Conservation (phyloP, 2,329 filamentous ascomycete species). For the Botrytis porri region DNA sequence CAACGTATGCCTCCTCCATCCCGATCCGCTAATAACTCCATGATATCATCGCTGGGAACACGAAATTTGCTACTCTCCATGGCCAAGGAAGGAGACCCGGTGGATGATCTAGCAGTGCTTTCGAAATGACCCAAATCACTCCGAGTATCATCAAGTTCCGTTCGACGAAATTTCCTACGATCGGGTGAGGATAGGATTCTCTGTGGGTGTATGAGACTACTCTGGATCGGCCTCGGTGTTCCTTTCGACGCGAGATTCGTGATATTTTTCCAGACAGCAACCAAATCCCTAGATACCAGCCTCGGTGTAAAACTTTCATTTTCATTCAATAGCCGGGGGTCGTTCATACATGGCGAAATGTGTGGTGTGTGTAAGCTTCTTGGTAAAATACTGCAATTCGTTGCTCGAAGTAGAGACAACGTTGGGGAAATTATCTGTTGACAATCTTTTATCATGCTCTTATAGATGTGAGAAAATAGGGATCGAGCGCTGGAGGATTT, state of each 20-base stretch:
- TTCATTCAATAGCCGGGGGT: background rate
- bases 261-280: background rate
- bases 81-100: background rate
- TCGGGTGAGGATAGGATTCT: background rate
- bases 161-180: constrained; percentile 2
- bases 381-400: background rate
- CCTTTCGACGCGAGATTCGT: background rate
- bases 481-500: background rate
- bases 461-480: background rate
- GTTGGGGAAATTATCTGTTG: background rate
- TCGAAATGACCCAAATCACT: background rate
- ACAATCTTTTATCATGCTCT: background rate
- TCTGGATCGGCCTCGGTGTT: background rate
- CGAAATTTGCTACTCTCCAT: background rate
- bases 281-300: no score
- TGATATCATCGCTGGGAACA: background rate
- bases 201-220: background rate
- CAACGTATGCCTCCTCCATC: background rate
- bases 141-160: background rate
- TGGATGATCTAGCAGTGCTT: background rate
- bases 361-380: background rate
- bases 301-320: background rate
- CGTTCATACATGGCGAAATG: background rate
- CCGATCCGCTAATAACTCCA: background rate
- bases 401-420: background rate